Evolutionary conservation across 352 stramenopile species (phyloP).

Genomic region (Pythium phragmiticola): DNA sequence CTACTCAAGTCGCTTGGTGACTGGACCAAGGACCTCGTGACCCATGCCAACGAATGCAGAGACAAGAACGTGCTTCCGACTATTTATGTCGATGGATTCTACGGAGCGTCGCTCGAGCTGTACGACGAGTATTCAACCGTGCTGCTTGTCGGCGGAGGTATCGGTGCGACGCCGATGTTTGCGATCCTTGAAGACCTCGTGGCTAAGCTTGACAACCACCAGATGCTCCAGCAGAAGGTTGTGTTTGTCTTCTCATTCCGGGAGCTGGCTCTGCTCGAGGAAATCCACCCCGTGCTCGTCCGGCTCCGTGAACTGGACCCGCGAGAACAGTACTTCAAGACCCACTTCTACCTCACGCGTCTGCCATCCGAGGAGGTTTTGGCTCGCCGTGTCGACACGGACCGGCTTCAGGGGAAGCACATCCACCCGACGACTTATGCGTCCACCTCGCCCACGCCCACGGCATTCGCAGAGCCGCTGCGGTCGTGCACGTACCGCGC

Average conservation of each 20-base stretch:
- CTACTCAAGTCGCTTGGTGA: slow-evolving; percentile 42
- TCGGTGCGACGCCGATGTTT: slow-evolving; percentile 40
- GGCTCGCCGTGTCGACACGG: slow-evolving; percentile 18
- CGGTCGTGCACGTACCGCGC: slow-evolving; percentile 14
- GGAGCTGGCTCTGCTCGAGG: slow-evolving; percentile 34
- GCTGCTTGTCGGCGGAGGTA: slow-evolving; percentile 34
- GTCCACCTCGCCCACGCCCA: not conserved
- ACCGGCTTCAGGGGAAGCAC: slow-evolving; percentile 2
- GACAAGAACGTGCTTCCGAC: slow-evolving; percentile 19
- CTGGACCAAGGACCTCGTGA: slow-evolving; percentile 35
- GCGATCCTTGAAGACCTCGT: slow-evolving; percentile 40
- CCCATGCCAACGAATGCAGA: slow-evolving; percentile 36
- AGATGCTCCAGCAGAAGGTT: slow-evolving; percentile 23
- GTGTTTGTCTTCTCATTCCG: slow-evolving; percentile 45
- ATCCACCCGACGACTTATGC: slow-evolving; percentile 7
- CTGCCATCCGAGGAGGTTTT: slow-evolving; percentile 14
- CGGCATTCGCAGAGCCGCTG: slow-evolving; percentile 21
- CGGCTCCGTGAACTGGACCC: slow-evolving; percentile 32
- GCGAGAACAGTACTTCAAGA: slow-evolving; percentile 22
- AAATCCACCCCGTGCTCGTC: slow-evolving; percentile 32
- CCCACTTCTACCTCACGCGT: slow-evolving; percentile 30
- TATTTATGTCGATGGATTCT: slow-evolving; percentile 47
- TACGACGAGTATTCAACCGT: slow-evolving; percentile 40
- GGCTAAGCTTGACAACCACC: slow-evolving; percentile 17
- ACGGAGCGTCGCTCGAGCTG: slow-evolving; percentile 33